Conservation (phyloP, 306 rosid genomes). For the Trichosanthes cucumerina region DNA sequence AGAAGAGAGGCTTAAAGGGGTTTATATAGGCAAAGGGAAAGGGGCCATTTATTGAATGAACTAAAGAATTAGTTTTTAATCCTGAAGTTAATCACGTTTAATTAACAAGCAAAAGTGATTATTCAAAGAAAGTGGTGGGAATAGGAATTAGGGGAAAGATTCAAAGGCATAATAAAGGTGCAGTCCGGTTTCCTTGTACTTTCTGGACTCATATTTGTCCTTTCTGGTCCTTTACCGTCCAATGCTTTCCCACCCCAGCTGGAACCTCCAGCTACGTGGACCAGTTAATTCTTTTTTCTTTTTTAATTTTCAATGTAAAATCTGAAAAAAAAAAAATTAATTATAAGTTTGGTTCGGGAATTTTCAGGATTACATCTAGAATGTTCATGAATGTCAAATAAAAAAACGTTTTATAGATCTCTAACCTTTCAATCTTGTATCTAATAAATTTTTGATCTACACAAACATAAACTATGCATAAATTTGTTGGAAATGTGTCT, state of each 20-base stretch:
- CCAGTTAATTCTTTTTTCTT: not conserved
- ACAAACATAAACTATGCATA: no score
- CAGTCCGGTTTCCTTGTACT: slow-evolving; percentile 1
- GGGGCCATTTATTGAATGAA: not conserved
- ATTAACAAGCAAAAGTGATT: not conserved
- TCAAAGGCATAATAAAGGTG: not conserved
- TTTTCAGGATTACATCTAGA: not conserved
- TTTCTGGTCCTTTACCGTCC: slow-evolving; percentile 3
- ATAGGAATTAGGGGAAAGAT: not conserved
- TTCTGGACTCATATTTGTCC: not conserved
- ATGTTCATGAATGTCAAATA: not conserved
- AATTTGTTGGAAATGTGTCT: no score
- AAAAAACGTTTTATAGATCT: no score
- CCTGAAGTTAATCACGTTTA: slow-evolving; percentile 2
- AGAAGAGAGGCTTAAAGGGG: slow-evolving; percentile 18
- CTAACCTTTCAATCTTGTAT: no score
- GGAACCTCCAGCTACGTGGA: not conserved
- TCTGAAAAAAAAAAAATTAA: not conserved
- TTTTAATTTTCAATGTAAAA: not conserved
- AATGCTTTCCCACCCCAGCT: slow-evolving; percentile 4
- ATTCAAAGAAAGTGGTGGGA: not conserved
- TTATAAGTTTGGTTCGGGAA: not conserved
- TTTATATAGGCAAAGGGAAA: slow-evolving; percentile 3
- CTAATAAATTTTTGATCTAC: no score
- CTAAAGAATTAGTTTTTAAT: not conserved